Conservation (phyloP, 257 asterid genomes). For the Solanum dulcamara region DNA sequence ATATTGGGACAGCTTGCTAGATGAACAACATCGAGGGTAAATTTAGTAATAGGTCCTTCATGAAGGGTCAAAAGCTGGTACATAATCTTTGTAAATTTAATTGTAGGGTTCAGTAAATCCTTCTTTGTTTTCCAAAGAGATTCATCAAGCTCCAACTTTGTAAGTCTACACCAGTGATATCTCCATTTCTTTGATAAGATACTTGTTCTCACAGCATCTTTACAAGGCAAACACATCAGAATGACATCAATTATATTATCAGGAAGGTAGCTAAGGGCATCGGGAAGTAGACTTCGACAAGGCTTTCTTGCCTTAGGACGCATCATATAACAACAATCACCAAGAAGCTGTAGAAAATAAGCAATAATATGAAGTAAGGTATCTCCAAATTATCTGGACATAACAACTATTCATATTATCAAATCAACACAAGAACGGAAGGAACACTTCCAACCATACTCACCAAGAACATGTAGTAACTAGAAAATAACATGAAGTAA, state of each 20-base stretch:
- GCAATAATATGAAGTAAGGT: neutral
- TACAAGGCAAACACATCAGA: neutral
- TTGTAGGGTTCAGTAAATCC: neutral
- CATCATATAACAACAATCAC: neutral
- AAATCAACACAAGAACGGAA: neutral
- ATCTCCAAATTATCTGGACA: neutral
- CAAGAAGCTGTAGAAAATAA: neutral
- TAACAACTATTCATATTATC: neutral
- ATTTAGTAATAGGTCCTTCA: neutral
- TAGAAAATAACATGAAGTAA: neutral
- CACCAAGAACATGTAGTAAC: neutral
- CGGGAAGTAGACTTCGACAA: neutral
- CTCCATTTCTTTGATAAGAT: neutral
- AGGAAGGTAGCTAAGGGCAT: neutral
- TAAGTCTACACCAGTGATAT: neutral
- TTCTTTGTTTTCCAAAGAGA: neutral
- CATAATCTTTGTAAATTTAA: neutral
- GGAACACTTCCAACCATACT: neutral
- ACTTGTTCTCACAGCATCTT: neutral
- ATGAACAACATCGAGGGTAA: neutral
- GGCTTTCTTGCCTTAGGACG: neutral
- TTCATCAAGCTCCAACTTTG: neutral
- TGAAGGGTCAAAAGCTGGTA: neutral
- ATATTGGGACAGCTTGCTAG: neutral
- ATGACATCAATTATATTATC: neutral